These are phyloP conservation scores for grape (Vitis vinifera) DNA, from an alignment of 164 flowering plant species.

Conservation along the genomic window ASM3070453v1 NC_081811.1:18349501-18350000, in stretches of 20 bases:
- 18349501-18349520: too few relatives aligned
- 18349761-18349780: slow-evolving; percentile 66
- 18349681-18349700: slow-evolving; percentile 54
- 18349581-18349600: background rate
- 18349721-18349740: slow-evolving; percentile 85
- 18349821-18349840: background rate
- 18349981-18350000: too few relatives aligned
- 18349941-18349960: too few relatives aligned
- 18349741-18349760: slow-evolving; percentile 79
- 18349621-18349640: slow-evolving; percentile 45
- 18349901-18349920: background rate
- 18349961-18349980: too few relatives aligned
- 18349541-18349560: too few relatives aligned
- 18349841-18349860: too few relatives aligned
- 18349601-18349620: background rate
- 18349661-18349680: slow-evolving; percentile 31
- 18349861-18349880: too few relatives aligned
- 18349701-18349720: slow-evolving; percentile 58
- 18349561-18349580: too few relatives aligned
- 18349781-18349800: slow-evolving; percentile 49
- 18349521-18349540: too few relatives aligned
- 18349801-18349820: slow-evolving; percentile 83
- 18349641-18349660: slow-evolving; percentile 74
- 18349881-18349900: too few relatives aligned
- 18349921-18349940: background rate